Percentiles rank a stretch among this genome's conserved stretches.
Conservation (phyloP, 1,139 yeast genomes). For the Pichia sp. region DNA sequence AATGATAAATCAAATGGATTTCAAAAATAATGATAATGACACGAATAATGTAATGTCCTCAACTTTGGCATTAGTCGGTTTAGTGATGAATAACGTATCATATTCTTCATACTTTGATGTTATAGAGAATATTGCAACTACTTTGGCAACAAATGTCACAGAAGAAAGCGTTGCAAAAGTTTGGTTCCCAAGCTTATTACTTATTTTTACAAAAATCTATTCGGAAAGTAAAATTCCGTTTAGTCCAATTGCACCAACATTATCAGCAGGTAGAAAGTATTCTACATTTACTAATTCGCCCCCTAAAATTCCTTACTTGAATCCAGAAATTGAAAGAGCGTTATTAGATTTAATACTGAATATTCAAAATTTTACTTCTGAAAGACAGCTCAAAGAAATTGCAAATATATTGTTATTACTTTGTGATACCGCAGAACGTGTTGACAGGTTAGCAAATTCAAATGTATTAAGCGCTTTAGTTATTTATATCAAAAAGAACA, state of each 20-base stretch:
- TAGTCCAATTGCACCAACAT: slow-evolving; percentile 25
- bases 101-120: slow-evolving; percentile 28
- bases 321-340: slow-evolving; percentile 28
- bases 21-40: slow-evolving; percentile 20
- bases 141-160: slow-evolving; percentile 35
- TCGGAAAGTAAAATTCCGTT: slow-evolving; percentile 41
- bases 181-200: slow-evolving; percentile 48
- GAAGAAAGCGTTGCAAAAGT: slow-evolving; percentile 35
- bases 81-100: slow-evolving; percentile 36
- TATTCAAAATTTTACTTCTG: slow-evolving; percentile 36
- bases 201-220: slow-evolving; percentile 43
- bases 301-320: slow-evolving; percentile 31
- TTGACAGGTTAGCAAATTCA: slow-evolving; percentile 39
- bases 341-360: slow-evolving; percentile 41
- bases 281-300: slow-evolving; percentile 13
- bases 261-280: slow-evolving; percentile 14
- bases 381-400: slow-evolving; percentile 44
- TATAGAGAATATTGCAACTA: slow-evolving; percentile 34
- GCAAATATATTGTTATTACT: slow-evolving; percentile 48
- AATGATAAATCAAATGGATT: slow-evolving; percentile 32
- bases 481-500: slow-evolving; percentile 24
- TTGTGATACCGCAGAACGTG: slow-evolving; percentile 39
- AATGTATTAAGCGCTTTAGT: slow-evolving; percentile 32
- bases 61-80: slow-evolving; percentile 42
- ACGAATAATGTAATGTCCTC: slow-evolving; percentile 36